phyloP scores from a whole-genome alignment of 2,329 filamentous ascomycete species.

The Colletotrichum musae region DNA sequence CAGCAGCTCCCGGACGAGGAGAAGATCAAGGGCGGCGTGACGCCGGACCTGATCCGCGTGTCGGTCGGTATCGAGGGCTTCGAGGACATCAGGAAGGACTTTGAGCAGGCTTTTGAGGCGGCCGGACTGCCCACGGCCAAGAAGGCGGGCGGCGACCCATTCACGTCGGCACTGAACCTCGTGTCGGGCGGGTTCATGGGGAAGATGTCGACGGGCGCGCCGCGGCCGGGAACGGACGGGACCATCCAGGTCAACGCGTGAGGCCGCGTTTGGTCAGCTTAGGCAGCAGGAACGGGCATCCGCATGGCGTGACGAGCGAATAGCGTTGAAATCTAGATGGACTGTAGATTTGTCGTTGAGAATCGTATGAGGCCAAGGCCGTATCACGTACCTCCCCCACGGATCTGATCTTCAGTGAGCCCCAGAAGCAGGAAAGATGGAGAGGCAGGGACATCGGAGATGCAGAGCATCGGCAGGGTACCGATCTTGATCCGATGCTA shows the following conservation, averaged over 20 bases:
- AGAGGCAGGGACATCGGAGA: neutral
- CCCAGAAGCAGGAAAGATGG: neutral
- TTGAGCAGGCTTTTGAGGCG: conserved; percentile 68
- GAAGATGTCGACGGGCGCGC: conserved; percentile 33
- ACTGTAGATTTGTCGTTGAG: neutral
- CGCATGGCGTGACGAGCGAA: no score
- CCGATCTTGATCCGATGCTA: neutral
- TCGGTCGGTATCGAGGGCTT: conserved; percentile 73
- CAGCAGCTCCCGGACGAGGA: conserved; percentile 78
- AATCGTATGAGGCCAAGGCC: conserved; percentile 10
- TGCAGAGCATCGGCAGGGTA: neutral
- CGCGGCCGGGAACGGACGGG: conserved; percentile 34
- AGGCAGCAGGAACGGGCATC: no score
- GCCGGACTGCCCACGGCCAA: conserved; percentile 28
- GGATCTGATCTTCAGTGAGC: conserved; percentile 5
- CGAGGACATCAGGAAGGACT: conserved; percentile 80
- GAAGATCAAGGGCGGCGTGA: conserved; percentile 75
- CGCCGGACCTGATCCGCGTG: conserved; percentile 51
- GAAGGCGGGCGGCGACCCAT: conserved; percentile 34
- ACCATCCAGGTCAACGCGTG: conserved; percentile 12
- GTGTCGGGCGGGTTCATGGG: conserved; percentile 38
- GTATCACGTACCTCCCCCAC: neutral
- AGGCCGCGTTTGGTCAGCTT: neutral
- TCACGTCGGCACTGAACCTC: conserved; percentile 25
- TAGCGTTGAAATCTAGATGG: no score